A percentile compares a stretch with the other conserved stretches of the same genome.
Evolutionary conservation across 257 asterid genomes (phyloP).

Genomic region (Solanum habrochaites): DNA sequence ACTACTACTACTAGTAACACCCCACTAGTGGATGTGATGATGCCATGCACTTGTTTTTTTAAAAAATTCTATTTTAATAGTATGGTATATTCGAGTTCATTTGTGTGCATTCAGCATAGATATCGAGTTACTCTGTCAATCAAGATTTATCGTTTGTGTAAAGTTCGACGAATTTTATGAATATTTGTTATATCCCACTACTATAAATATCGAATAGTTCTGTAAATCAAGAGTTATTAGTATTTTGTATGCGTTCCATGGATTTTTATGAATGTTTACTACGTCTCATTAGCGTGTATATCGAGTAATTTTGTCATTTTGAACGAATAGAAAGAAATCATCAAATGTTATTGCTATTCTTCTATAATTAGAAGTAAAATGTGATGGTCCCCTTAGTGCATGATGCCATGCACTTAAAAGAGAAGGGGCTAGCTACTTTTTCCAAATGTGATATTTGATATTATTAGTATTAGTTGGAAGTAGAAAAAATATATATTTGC

Average conservation of each 20-base stretch:
- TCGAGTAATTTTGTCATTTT: not conserved
- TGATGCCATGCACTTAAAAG: not conserved
- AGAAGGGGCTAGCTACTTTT: not conserved
- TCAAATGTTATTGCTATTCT: not conserved
- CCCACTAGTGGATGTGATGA: slow-evolving; percentile 15
- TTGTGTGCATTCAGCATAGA: not conserved
- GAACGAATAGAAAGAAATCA: not conserved
- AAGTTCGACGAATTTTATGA: not conserved
- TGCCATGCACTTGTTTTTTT: not conserved
- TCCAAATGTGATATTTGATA: not conserved
- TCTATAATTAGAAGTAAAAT: not conserved
- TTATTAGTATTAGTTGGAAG: not conserved
- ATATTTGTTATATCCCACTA: not conserved
- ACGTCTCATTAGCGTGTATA: not conserved
- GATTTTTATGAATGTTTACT: too few relatives aligned
- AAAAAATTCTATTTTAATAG: not conserved
- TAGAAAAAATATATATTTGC: not conserved
- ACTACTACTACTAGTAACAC: not conserved
- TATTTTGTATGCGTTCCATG: not conserved
- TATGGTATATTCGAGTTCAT: not conserved
- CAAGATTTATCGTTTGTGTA: too few relatives aligned
- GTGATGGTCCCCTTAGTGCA: not conserved
- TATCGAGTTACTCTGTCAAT: not conserved
- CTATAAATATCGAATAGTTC: not conserved
- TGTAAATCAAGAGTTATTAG: not conserved